phyloP scores from a whole-genome alignment of 2,329 filamentous ascomycete species.

The Talaromyces sp. region DNA sequence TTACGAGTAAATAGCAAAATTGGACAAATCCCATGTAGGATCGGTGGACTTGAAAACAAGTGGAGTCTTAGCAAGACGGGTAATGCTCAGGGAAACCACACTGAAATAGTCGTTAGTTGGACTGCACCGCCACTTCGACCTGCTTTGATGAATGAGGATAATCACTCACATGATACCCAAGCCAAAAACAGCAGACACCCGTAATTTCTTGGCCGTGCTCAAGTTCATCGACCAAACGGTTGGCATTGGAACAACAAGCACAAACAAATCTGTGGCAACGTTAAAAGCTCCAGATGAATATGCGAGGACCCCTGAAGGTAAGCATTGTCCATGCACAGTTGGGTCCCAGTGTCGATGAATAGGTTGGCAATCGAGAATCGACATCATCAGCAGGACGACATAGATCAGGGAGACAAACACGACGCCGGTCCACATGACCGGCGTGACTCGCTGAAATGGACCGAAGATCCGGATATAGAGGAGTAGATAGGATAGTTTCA shows the following conservation, averaged over 20 bases:
- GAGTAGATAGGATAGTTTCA: slow-evolving; percentile 6
- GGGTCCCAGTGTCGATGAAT: slow-evolving; percentile 8
- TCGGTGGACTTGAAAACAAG: slow-evolving; percentile 10
- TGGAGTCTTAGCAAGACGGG: slow-evolving; percentile 8
- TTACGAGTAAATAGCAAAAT: slow-evolving; percentile 5
- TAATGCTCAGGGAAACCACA: slow-evolving; percentile 7
- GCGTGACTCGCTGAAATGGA: slow-evolving; percentile 7
- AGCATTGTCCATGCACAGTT: background rate
- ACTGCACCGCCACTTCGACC: too few relatives aligned
- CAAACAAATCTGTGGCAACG: slow-evolving; percentile 10
- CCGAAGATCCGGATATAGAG: slow-evolving; percentile 11
- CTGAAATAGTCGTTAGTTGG: background rate
- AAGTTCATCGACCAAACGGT: slow-evolving; percentile 9
- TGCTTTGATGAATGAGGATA: background rate
- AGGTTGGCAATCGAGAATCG: slow-evolving; percentile 10
- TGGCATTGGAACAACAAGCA: slow-evolving; percentile 7
- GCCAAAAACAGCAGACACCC: slow-evolving; percentile 4
- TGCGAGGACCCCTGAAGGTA: slow-evolving; percentile 2
- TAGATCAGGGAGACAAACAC: slow-evolving; percentile 4
- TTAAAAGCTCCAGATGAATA: slow-evolving; percentile 11
- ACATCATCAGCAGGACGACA: slow-evolving; percentile 10
- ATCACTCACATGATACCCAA: slow-evolving; percentile 8
- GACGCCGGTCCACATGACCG: slow-evolving; percentile 5
- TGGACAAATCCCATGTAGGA: slow-evolving; percentile 7
- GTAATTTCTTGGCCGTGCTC: background rate